These are phyloP conservation scores for Sphaerulina vaccinii DNA, from an alignment of 2,329 filamentous ascomycete genomes.

Conservation along the genomic window DNA sequence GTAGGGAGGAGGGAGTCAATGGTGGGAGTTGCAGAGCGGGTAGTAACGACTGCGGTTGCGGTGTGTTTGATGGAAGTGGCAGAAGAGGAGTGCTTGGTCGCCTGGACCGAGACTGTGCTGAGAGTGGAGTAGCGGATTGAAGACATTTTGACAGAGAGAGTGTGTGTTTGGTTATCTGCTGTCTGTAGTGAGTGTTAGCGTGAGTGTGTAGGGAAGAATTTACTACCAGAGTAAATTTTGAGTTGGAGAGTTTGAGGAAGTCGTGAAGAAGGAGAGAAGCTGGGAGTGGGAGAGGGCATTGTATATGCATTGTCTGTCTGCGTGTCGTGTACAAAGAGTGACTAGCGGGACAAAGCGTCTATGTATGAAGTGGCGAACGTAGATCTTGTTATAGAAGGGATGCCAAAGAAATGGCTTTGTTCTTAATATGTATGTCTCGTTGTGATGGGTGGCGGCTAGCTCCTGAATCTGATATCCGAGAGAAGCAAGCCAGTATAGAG, in stretches of 20 bases:
- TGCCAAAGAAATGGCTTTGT: not conserved
- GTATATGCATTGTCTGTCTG: not conserved
- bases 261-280: not conserved
- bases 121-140: too few relatives aligned
- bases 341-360: not conserved
- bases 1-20: constrained; percentile 3
- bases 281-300: not conserved
- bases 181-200: too few relatives aligned
- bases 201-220: not conserved
- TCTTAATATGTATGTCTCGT: not conserved
- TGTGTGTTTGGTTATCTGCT: not conserved
- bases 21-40: not conserved
- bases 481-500: too few relatives aligned
- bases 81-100: not conserved
- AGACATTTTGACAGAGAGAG: not conserved
- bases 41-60: not conserved
- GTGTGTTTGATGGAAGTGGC: not conserved
- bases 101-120: too few relatives aligned
- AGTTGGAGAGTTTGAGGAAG: not conserved
- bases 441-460: not conserved
- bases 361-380: not conserved
- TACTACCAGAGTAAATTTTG: constrained; percentile 8
- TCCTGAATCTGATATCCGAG: too few relatives aligned
- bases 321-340: not conserved
- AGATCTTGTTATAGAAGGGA: not conserved